Evolutionary conservation across 306 rosid genomes (phyloP).

Genomic region (Prunus armeniaca): DNA sequence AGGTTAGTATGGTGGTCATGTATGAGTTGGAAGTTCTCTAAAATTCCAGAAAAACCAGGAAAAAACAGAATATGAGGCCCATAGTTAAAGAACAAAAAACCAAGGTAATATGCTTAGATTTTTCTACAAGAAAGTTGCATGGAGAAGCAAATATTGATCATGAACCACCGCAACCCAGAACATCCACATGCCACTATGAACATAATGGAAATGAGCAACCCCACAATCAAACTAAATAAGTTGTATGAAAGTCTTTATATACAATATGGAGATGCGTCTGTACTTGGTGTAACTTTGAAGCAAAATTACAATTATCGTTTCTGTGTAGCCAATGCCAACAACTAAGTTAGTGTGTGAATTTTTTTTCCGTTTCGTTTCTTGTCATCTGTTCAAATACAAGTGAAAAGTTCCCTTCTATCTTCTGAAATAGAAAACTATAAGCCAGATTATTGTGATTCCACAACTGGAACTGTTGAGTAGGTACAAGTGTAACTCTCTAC

Average conservation of each 20-base stretch:
- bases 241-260: background rate
- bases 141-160: background rate
- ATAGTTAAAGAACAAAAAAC: no score
- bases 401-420: background rate
- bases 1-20: no score
- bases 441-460: conserved; percentile 6
- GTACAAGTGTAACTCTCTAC: conserved; percentile 5
- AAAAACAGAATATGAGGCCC: no score
- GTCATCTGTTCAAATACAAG: background rate
- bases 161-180: background rate
- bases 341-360: background rate
- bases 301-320: background rate
- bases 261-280: background rate
- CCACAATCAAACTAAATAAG: background rate
- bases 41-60: no score
- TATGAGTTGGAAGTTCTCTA: no score
- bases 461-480: conserved; percentile 6
- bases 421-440: background rate
- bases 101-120: no score
- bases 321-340: background rate
- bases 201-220: background rate
- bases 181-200: background rate
- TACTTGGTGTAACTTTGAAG: background rate
- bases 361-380: background rate
- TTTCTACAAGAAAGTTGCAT: background rate